A percentile compares a stretch with the other conserved stretches of the same genome.
These are phyloP conservation scores for Plasmodium malariae DNA, from an alignment of 169 alveolate genomes.

Conservation along the genomic window DNA sequence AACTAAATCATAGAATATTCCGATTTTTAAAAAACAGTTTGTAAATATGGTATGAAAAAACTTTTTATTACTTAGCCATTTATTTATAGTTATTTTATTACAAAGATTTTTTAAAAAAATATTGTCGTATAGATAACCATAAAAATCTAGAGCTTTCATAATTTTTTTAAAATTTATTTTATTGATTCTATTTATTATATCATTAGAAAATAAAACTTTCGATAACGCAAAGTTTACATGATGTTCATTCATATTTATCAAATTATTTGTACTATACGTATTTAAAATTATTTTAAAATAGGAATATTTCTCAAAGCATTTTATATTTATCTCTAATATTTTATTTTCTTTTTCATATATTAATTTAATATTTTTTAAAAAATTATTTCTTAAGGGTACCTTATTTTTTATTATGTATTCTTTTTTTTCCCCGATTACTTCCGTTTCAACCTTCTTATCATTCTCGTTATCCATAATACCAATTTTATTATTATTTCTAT, in stretches of 20 bases:
- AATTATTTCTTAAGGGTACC: neutral
- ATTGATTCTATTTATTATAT: conserved; percentile 34
- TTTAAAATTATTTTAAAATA: conserved; percentile 47
- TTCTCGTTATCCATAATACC: neutral
- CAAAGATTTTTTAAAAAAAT: conserved; percentile 57
- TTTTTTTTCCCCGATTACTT: neutral
- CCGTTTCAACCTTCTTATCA: neutral
- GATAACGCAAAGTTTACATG: conserved; percentile 39
- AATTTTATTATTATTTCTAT: too few species aligned
- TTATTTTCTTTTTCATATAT: conserved; percentile 53
- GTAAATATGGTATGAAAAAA: conserved; percentile 39
- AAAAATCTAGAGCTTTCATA: conserved; percentile 58
- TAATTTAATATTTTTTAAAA: conserved; percentile 26
- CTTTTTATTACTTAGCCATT: conserved; percentile 25
- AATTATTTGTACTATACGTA: conserved; percentile 36
- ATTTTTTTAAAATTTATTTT: conserved; percentile 35
- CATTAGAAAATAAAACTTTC: conserved; percentile 32
- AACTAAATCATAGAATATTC: conserved; percentile 35
- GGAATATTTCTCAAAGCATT: conserved; percentile 47
- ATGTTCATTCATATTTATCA: conserved; percentile 11
- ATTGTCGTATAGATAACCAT: conserved; percentile 53
- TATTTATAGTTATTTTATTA: conserved; percentile 51
- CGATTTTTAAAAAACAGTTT: conserved; percentile 23
- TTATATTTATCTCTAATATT: conserved; percentile 42
- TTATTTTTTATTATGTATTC: neutral